A percentile compares a stretch with the other conserved stretches of the same genome.
Evolutionary conservation across 164 flowering plant species (phyloP).

Genomic region (Kalanchoe fedtschenkoi): DNA sequence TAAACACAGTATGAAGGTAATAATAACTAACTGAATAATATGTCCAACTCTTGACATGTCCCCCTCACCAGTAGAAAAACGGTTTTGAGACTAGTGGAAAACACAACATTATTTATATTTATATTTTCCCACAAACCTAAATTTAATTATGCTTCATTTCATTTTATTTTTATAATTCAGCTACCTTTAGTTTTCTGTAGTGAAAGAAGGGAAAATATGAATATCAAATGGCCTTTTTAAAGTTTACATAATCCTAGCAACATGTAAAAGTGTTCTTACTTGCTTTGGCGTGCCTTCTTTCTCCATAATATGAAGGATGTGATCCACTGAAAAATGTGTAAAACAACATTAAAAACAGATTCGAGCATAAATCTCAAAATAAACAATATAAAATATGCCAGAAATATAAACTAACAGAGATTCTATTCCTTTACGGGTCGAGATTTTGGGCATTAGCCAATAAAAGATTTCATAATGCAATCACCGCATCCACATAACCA

Average conservation of each 20-base stretch:
- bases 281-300: conserved; percentile 67
- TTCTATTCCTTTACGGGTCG: too few relatives aligned
- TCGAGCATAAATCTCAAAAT: background rate
- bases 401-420: too few relatives aligned
- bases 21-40: background rate
- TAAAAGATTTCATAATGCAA: background rate
- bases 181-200: too few relatives aligned
- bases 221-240: background rate
- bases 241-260: background rate
- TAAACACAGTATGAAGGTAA: background rate
- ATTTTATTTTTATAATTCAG: too few relatives aligned
- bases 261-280: conserved; percentile 36
- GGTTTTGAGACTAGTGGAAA: too few relatives aligned
- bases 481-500: background rate
- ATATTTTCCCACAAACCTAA: too few relatives aligned
- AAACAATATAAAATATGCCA: background rate
- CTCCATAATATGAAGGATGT: conserved; percentile 64
- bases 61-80: too few relatives aligned
- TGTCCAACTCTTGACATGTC: too few relatives aligned
- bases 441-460: background rate
- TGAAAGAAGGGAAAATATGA: too few relatives aligned
- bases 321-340: conserved; percentile 48
- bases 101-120: too few relatives aligned
- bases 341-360: background rate
- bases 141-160: too few relatives aligned